phyloP scores from a whole-genome alignment of 2,329 filamentous ascomycete species.

The Aureobasidium sp. region DNA sequence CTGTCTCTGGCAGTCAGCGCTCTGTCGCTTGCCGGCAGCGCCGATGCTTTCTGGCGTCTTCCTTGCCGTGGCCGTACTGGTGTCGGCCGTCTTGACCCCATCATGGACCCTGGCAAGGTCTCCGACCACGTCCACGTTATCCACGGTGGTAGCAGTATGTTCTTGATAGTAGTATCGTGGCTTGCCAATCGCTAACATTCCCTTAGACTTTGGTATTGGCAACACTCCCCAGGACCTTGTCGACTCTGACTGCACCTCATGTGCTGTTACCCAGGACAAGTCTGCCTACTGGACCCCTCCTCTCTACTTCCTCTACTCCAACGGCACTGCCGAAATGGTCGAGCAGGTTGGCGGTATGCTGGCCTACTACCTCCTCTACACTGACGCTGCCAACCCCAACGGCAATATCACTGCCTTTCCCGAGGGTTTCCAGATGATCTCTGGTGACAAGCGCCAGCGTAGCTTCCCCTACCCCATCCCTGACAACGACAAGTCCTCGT shows the following conservation, averaged over 20 bases:
- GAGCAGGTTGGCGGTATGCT: conserved; percentile 74
- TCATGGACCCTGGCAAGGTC: conserved; percentile 54
- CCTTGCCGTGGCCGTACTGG: conserved; percentile 66
- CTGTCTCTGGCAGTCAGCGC: conserved; percentile 19
- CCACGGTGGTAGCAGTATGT: conserved; percentile 68
- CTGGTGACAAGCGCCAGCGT: conserved; percentile 60
- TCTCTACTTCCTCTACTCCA: conserved; percentile 66
- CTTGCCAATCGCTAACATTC: conserved; percentile 14
- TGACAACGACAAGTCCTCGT: conserved; percentile 60
- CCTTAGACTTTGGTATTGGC: conserved; percentile 55
- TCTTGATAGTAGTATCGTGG: not conserved
- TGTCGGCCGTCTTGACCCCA: conserved; percentile 59
- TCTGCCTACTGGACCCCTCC: conserved; percentile 79
- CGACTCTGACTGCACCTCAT: conserved; percentile 65
- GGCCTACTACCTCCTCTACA: conserved; percentile 79
- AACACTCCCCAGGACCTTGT: conserved; percentile 51
- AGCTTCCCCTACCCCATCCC: conserved; percentile 63
- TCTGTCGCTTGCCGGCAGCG: conserved; percentile 24
- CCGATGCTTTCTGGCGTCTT: conserved; percentile 76
- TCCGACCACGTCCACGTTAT: conserved; percentile 65
- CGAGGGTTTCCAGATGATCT: conserved; percentile 69
- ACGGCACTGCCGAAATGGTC: conserved; percentile 61
- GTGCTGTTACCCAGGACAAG: conserved; percentile 68
- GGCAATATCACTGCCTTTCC: conserved; percentile 61
- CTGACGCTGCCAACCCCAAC: conserved; percentile 33